A percentile compares a stretch with the other conserved stretches of the same genome.
phyloP scores from a whole-genome alignment of 1,284 basidiomycete species.

The Coniophora puteana region DNA sequence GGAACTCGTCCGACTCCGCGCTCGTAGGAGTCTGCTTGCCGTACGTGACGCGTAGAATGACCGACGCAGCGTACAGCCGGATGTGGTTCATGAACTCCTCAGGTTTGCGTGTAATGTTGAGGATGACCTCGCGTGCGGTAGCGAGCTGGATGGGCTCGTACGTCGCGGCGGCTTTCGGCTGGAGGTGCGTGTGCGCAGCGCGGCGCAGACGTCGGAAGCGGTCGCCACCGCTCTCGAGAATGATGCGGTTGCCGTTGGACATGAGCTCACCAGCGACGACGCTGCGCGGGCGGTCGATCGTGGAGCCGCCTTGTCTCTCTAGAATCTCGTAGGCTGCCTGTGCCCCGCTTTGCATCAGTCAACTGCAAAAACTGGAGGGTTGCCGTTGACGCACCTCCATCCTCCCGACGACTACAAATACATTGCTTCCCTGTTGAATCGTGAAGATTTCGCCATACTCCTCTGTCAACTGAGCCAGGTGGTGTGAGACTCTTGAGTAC shows the following conservation, averaged over 20 bases:
- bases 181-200: slow-evolving; percentile 35
- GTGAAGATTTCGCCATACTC: slow-evolving; percentile 31
- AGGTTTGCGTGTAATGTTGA: slow-evolving; percentile 35
- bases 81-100: slow-evolving; percentile 31
- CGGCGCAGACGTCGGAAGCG: slow-evolving; percentile 25
- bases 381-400: slow-evolving; percentile 25
- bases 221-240: slow-evolving; percentile 20
- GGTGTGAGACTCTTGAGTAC: slow-evolving; percentile 12
- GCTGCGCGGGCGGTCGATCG: slow-evolving; percentile 29
- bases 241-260: slow-evolving; percentile 18
- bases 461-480: slow-evolving; percentile 21
- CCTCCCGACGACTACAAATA: slow-evolving; percentile 26
- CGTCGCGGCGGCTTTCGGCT: slow-evolving; percentile 26
- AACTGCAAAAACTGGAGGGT: not conserved
- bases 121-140: slow-evolving; percentile 32
- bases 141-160: slow-evolving; percentile 33
- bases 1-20: slow-evolving; percentile 55
- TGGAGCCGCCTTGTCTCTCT: slow-evolving; percentile 29
- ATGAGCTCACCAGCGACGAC: slow-evolving; percentile 25
- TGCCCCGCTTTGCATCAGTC: not conserved
- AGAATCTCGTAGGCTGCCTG: slow-evolving; percentile 29
- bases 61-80: slow-evolving; percentile 52
- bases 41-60: slow-evolving; percentile 64
- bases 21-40: slow-evolving; percentile 49
- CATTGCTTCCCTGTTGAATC: slow-evolving; percentile 20